phyloP scores from a whole-genome alignment of 257 asterid species.

The Ajuga chamaepitys region DNA sequence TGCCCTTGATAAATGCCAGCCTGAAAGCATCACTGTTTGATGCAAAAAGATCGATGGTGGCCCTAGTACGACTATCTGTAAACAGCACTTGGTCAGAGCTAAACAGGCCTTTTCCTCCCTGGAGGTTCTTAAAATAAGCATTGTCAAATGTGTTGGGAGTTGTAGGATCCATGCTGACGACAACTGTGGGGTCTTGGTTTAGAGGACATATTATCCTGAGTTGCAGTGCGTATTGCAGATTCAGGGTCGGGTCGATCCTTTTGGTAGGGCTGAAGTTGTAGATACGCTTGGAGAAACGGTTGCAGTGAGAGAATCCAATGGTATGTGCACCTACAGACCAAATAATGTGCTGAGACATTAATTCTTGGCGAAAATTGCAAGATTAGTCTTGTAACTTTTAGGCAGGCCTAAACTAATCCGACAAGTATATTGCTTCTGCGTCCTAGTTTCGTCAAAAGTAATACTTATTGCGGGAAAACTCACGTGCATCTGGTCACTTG shows the following conservation, averaged over 20 bases:
- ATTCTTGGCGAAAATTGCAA: too few relatives aligned
- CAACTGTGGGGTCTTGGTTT: slow-evolving; percentile 47
- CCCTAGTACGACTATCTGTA: slow-evolving; percentile 47
- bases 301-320: slow-evolving; percentile 65
- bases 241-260: slow-evolving; percentile 46
- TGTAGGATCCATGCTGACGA: slow-evolving; percentile 57
- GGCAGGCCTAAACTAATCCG: too few relatives aligned
- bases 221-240: slow-evolving; percentile 35
- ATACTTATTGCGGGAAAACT: too few relatives aligned
- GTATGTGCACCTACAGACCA: slow-evolving; percentile 80
- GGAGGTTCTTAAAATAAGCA: slow-evolving; percentile 49
- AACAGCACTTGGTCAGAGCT: slow-evolving; percentile 52
- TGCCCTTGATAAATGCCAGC: slow-evolving; percentile 37
- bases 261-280: slow-evolving; percentile 38
- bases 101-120: slow-evolving; percentile 50
- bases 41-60: slow-evolving; percentile 42
- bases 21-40: slow-evolving; percentile 34
- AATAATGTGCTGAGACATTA: too few relatives aligned
- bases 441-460: too few relatives aligned
- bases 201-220: slow-evolving; percentile 52
- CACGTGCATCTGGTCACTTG: too few relatives aligned
- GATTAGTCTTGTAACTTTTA: too few relatives aligned
- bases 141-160: slow-evolving; percentile 52
- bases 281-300: slow-evolving; percentile 48
- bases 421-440: too few relatives aligned